These are phyloP conservation scores for Fusarium nygamai DNA, from an alignment of 2,329 filamentous ascomycete species.

Conservation along the genomic window DNA sequence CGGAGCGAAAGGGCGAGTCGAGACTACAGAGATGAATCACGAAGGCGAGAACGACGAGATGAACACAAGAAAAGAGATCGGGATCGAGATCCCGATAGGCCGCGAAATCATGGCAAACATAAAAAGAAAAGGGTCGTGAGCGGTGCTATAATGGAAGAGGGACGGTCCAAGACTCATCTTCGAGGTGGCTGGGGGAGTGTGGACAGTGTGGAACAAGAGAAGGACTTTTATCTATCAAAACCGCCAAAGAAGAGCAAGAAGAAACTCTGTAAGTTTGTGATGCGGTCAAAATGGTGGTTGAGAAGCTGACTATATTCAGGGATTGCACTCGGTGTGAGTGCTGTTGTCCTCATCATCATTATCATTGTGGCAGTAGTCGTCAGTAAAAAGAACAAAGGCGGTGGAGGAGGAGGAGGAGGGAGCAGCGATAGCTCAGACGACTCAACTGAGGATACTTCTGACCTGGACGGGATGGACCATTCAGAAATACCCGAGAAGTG, in stretches of 20 bases:
- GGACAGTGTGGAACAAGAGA: slow-evolving; percentile 58
- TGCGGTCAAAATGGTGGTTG: background rate
- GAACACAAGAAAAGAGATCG: slow-evolving; percentile 36
- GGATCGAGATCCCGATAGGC: slow-evolving; percentile 38
- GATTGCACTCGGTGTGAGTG: slow-evolving; percentile 64
- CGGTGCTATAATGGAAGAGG: slow-evolving; percentile 75
- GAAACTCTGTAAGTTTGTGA: slow-evolving; percentile 65
- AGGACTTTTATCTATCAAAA: slow-evolving; percentile 57
- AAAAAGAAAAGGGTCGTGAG: slow-evolving; percentile 74
- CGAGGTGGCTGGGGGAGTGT: slow-evolving; percentile 55
- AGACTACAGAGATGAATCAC: slow-evolving; percentile 43
- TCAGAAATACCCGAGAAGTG: slow-evolving; percentile 71
- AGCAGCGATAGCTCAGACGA: slow-evolving; percentile 41
- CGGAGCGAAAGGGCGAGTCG: slow-evolving; percentile 28
- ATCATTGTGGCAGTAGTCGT: slow-evolving; percentile 76
- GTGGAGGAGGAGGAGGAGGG: slow-evolving; percentile 23
- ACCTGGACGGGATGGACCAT: slow-evolving; percentile 62
- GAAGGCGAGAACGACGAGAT: slow-evolving; percentile 43
- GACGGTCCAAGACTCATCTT: slow-evolving; percentile 54
- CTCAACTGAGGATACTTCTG: slow-evolving; percentile 45
- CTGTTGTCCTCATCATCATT: slow-evolving; percentile 70
- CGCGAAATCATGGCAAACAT: slow-evolving; percentile 51
- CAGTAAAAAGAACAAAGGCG: slow-evolving; percentile 72
- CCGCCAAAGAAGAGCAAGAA: slow-evolving; percentile 63
- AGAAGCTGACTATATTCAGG: slow-evolving; percentile 51